Evolutionary conservation across 768 basidiomycete species (phyloP).

Genomic region (Boletus fagicola): DNA sequence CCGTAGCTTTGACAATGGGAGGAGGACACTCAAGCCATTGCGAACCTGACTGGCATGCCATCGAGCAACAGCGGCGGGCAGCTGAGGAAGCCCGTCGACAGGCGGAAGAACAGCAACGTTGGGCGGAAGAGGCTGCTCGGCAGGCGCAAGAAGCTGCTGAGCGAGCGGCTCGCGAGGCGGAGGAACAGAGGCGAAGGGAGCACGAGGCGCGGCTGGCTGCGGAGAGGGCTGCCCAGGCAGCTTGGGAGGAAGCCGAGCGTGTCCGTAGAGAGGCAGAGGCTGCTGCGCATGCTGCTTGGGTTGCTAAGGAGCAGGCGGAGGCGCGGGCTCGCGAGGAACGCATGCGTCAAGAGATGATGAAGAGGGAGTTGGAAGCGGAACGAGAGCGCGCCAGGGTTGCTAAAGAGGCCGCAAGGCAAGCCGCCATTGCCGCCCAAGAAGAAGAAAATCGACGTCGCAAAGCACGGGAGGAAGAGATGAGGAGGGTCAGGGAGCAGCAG

Average conservation of each 20-base stretch:
- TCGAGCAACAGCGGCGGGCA: slow-evolving; percentile 17
- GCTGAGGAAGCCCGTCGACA: slow-evolving; percentile 21
- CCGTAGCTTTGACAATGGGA: slow-evolving; percentile 19
- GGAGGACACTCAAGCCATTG: slow-evolving; percentile 31
- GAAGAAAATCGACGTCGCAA: slow-evolving; percentile 24
- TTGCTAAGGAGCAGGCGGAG: slow-evolving; percentile 26
- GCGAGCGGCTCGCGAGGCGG: slow-evolving; percentile 21
- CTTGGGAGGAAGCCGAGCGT: slow-evolving; percentile 24
- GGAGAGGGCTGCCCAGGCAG: slow-evolving; percentile 25
- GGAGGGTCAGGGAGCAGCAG: slow-evolving; percentile 13
- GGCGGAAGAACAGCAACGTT: slow-evolving; percentile 20
- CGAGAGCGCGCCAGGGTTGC: slow-evolving; percentile 15
- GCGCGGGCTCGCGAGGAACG: slow-evolving; percentile 25
- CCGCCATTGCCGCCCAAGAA: slow-evolving; percentile 24
- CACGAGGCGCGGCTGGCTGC: slow-evolving; percentile 17
- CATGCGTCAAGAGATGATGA: slow-evolving; percentile 18
- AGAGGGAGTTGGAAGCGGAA: slow-evolving; percentile 23
- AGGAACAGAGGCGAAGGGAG: slow-evolving; percentile 18
- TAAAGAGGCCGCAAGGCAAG: slow-evolving; percentile 25
- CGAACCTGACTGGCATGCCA: slow-evolving; percentile 25
- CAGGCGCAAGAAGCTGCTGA: slow-evolving; percentile 23
- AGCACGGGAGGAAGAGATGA: slow-evolving; percentile 21
- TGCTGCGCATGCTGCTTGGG: slow-evolving; percentile 21
- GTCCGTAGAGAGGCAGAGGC: slow-evolving; percentile 21
- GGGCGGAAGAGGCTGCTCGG: slow-evolving; percentile 21